Conservation (phyloP, 306 rosid genomes). For the Quillaja saponaria region DNA sequence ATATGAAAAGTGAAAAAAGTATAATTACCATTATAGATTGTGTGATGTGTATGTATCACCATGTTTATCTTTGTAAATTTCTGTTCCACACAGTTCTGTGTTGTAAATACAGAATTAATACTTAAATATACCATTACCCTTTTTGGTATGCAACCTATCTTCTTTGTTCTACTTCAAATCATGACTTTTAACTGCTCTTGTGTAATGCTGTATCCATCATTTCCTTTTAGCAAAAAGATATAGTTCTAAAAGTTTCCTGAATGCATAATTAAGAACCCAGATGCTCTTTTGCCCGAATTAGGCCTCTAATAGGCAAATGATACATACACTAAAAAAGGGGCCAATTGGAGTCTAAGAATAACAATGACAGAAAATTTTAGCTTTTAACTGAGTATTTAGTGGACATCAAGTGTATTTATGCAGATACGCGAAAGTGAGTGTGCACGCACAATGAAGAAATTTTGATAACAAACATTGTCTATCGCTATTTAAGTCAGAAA, state of each 20-base stretch:
- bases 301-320: too few species aligned
- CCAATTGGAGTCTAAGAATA: too few species aligned
- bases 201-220: background rate
- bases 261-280: too few species aligned
- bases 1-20: background rate
- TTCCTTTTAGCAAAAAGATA: too few species aligned
- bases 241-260: too few species aligned
- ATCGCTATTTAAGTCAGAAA: background rate
- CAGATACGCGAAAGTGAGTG: too few species aligned
- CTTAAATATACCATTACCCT: background rate
- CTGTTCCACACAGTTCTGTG: conserved; percentile 34
- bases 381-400: too few species aligned
- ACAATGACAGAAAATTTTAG: too few species aligned
- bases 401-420: too few species aligned
- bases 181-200: conserved; percentile 10
- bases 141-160: background rate
- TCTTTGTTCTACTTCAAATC: background rate
- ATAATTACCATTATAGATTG: conserved; percentile 31
- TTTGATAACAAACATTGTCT: background rate
- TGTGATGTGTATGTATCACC: conserved; percentile 31
- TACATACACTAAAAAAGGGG: too few species aligned
- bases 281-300: too few species aligned
- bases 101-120: conserved; percentile 34
- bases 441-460: too few species aligned
- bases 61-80: conserved; percentile 31